phyloP scores from a whole-genome alignment of 306 rosid genomes.

The Trifolium dubium region DNA sequence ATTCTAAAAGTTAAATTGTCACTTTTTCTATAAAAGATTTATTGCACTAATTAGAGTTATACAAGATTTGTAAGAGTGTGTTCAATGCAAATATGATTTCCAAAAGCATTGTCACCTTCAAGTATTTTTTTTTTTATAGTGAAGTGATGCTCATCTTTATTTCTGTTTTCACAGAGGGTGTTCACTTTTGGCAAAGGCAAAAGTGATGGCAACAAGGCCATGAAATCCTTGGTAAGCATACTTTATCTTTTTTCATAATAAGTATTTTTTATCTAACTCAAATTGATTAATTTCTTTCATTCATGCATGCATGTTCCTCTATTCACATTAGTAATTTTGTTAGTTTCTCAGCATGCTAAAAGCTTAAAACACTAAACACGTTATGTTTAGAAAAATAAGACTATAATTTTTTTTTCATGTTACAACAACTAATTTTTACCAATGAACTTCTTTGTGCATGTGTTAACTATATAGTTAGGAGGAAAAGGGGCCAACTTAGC shows the following conservation, averaged over 20 bases:
- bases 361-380: background rate
- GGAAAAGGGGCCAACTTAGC: slow-evolving; percentile 99
- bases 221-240: slow-evolving; percentile 87
- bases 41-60: background rate
- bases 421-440: background rate
- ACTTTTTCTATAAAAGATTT: background rate
- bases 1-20: background rate
- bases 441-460: background rate
- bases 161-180: slow-evolving; percentile 60
- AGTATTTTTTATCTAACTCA: background rate
- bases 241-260: slow-evolving; percentile 21
- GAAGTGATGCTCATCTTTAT: no score
- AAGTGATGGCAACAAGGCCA: slow-evolving; percentile 90
- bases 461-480: slow-evolving; percentile 62
- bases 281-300: background rate
- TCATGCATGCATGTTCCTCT: background rate
- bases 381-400: background rate
- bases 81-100: background rate
- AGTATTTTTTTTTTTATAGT: no score
- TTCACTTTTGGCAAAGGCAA: slow-evolving; percentile 91
- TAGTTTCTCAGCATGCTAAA: background rate
- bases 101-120: background rate
- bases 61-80: background rate
- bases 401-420: background rate
- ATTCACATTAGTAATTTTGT: background rate